phyloP scores from a whole-genome alignment of 371 early-diverging fungal species.

The Zopfochytrium polystomum region DNA sequence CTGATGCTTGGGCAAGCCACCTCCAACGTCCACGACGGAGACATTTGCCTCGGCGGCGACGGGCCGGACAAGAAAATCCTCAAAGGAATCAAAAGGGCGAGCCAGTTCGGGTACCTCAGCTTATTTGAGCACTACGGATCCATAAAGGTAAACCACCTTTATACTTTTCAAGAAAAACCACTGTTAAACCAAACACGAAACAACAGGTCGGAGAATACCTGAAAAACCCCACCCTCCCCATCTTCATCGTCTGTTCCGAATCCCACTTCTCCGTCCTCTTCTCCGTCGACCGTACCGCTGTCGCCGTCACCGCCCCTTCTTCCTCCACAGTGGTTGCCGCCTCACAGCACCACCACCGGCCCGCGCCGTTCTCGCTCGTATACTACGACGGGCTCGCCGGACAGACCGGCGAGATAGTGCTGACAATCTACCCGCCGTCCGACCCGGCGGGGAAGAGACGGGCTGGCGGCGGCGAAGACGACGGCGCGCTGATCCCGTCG shows the following conservation, averaged over 20 bases:
- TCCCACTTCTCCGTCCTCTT: slow-evolving; percentile 49
- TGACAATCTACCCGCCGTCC: slow-evolving; percentile 20
- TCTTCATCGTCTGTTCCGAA: slow-evolving; percentile 50
- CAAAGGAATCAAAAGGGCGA: slow-evolving; percentile 33
- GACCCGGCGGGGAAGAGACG: background rate
- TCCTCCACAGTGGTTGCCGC: background rate
- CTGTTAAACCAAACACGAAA: background rate
- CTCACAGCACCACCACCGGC: background rate
- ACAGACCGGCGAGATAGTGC: slow-evolving; percentile 38
- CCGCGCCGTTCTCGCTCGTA: slow-evolving; percentile 38
- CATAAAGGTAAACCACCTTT: slow-evolving; percentile 28
- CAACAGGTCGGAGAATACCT: slow-evolving; percentile 35
- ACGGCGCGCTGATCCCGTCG: slow-evolving; percentile 36
- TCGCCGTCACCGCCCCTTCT: background rate
- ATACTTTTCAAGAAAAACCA: background rate
- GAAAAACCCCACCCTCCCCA: slow-evolving; percentile 43
- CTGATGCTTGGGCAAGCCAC: slow-evolving; percentile 42
- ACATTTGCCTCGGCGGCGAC: slow-evolving; percentile 33
- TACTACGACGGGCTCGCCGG: slow-evolving; percentile 50
- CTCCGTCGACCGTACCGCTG: slow-evolving; percentile 15
- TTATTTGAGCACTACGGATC: slow-evolving; percentile 49
- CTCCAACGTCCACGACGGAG: slow-evolving; percentile 48
- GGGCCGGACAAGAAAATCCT: slow-evolving; percentile 27
- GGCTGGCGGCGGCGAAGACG: background rate
- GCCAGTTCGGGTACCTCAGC: slow-evolving; percentile 41